Percentiles rank a stretch among this genome's conserved stretches.
Evolutionary conservation across 179 eudicot species (phyloP).

Genomic region (Heliamphora pulchella): DNA sequence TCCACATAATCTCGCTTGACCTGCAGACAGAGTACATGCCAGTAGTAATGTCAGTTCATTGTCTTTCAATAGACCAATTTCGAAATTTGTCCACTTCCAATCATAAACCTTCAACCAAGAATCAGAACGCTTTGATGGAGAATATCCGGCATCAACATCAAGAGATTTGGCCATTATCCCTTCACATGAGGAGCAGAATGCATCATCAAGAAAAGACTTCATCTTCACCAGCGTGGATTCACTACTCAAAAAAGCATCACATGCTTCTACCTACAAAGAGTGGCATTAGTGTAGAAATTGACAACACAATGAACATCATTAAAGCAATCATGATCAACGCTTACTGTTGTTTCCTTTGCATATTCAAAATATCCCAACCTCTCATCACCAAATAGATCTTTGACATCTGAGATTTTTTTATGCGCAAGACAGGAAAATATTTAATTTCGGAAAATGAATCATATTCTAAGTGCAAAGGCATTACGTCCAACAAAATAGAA

Average conservation of each 20-base stretch:
- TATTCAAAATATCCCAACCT: conserved; percentile 70
- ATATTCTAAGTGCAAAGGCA: background rate
- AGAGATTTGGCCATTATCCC: conserved; percentile 93
- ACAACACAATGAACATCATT: conserved; percentile 5
- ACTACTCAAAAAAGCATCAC: conserved; percentile 57
- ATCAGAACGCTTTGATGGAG: conserved; percentile 92
- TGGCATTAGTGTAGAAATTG: conserved; percentile 11
- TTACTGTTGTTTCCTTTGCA: conserved; percentile 73
- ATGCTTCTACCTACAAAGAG: conserved; percentile 61
- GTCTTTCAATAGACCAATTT: background rate
- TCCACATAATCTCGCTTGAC: conserved; percentile 93
- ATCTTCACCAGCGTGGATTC: conserved; percentile 59
- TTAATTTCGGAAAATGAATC: conserved; percentile 2
- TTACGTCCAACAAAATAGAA: background rate
- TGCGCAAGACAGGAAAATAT: conserved; percentile 1
- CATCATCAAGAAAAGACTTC: conserved; percentile 67
- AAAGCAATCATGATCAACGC: conserved; percentile 21
- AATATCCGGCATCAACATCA: conserved; percentile 80
- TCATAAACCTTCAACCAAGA: conserved; percentile 80
- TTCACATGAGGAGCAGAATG: conserved; percentile 83
- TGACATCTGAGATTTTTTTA: conserved; percentile 49
- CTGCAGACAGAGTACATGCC: conserved; percentile 36
- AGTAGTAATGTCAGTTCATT: conserved; percentile 1
- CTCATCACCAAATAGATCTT: conserved; percentile 55
- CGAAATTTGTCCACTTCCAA: background rate